Conservation (phyloP, 2,329 filamentous ascomycete genomes). For the Paecilomyces dactylethromorphus region DNA sequence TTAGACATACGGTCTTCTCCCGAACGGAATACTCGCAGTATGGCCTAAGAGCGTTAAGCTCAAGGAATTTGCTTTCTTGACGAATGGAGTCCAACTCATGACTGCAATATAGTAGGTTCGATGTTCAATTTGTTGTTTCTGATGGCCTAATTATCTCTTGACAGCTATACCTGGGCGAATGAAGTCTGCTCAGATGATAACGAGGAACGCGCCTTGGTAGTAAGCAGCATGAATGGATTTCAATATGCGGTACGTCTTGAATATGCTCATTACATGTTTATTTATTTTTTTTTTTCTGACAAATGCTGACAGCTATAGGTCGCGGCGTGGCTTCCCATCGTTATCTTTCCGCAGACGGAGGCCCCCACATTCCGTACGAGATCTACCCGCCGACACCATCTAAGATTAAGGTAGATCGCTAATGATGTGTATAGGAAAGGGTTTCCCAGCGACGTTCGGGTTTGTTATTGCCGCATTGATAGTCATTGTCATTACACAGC, state of each 20-base stretch:
- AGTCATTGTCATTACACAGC: background rate
- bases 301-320: background rate
- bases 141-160: background rate
- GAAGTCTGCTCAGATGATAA: conserved; percentile 24
- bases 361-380: background rate
- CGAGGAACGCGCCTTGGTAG: conserved; percentile 17
- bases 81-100: conserved; percentile 17
- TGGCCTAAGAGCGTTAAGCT: conserved; percentile 8
- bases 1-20: conserved; percentile 21
- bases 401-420: background rate
- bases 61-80: conserved; percentile 9
- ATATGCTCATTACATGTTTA: background rate
- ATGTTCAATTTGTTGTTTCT: background rate
- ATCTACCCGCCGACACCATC: background rate
- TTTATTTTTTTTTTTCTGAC: background rate
- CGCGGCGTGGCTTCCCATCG: background rate
- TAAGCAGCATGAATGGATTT: conserved; percentile 53
- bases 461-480: background rate
- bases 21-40: conserved; percentile 22
- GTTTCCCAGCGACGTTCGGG: background rate
- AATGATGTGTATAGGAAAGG: background rate
- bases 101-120: conserved; percentile 27
- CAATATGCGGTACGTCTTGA: conserved; percentile 8
- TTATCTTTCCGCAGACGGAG: background rate
- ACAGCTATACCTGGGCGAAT: conserved; percentile 12